Base-by-base conservation (phyloP, 2,329 filamentous ascomycete species). In the Pseudohalonectria lignicola region DNA sequence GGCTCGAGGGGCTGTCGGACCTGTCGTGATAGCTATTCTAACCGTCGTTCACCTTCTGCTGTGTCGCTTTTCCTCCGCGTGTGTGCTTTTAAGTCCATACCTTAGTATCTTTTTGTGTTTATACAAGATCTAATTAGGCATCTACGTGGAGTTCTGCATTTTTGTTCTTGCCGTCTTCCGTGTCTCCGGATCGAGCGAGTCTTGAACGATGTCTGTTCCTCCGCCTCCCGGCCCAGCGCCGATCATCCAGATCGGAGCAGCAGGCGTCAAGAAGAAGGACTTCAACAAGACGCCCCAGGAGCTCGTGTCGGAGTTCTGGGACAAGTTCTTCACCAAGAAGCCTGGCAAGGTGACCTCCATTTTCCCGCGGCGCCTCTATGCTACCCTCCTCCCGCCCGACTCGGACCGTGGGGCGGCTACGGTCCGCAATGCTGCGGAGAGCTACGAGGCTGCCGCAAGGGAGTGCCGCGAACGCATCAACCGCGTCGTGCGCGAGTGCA, bases 321-420 rank as follows among this genome's bases (percentile, higher is more conserved):
- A 53, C 37, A 55, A 52, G 41, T 66, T 62, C 47, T 60, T 63
- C 44, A 49, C 57, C 35, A 61, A 57, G 35, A 51, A 54, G 25
- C 59, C 61, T 1, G 62, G 63, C 25, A 64, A 63, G 41, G 56
- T 65, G 20, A 66, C 63, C 2, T 62, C 62, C 34, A 57, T 66
- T 47, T 64, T 66, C 39, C 63, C 63, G 2, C 58, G 58, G 5
- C 53, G 51, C 17, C 54, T 65, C 4, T 66, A 65, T 41, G 45
- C 48, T 29, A 51, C 51, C 18, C 50, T 60, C 12, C 47, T 57
- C 2, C 54, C 53, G 1, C 44, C 46, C 11, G 39, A 43, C 11
- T 41, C 51, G 12, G 47, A 48, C 2, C 46, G 47, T 5, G 51
- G 55, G n/a, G 43, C 48, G 3, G 48, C 49, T 32, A 52, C 53